Percentiles rank a stretch among this genome's conserved stretches.
Evolutionary conservation across 1,284 basidiomycete species (phyloP).

Genomic region (Amylostereum chailletii): DNA sequence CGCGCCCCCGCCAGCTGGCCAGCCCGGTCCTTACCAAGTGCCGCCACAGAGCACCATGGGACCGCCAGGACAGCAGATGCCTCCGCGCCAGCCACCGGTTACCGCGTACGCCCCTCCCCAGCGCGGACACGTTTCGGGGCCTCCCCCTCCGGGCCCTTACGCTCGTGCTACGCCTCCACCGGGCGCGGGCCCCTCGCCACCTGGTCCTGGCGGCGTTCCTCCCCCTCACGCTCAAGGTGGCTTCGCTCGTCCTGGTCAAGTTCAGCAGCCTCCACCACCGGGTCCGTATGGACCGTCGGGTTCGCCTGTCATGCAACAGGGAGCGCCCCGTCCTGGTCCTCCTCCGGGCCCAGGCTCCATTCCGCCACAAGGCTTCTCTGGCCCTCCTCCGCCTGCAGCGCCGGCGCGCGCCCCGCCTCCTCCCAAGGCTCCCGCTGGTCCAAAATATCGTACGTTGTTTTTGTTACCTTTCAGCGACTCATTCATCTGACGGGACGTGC

Average conservation of each 20-base stretch:
- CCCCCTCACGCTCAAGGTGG: conserved; percentile 13
- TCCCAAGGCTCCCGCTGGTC: conserved; percentile 38
- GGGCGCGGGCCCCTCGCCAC: conserved; percentile 21
- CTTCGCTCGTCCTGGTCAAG: conserved; percentile 14
- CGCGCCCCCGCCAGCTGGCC: conserved; percentile 17
- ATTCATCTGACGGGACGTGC: conserved; percentile 10
- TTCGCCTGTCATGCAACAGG: conserved; percentile 26
- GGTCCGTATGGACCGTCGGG: conserved; percentile 32
- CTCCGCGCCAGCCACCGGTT: conserved; percentile 22
- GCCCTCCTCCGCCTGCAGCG: conserved; percentile 23
- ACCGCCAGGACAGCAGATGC: conserved; percentile 19
- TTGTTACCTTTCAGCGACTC: not conserved
- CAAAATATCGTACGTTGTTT: conserved; percentile 76
- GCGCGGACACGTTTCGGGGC: conserved; percentile 15
- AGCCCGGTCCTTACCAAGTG: conserved; percentile 25
- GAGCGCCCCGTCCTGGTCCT: conserved; percentile 15
- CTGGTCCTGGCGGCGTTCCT: conserved; percentile 18
- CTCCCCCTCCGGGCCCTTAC: conserved; percentile 23
- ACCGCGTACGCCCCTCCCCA: conserved; percentile 26
- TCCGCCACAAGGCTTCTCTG: conserved; percentile 30
- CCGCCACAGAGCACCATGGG: conserved; percentile 14
- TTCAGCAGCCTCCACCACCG: conserved; percentile 18
- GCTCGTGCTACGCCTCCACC: conserved; percentile 32
- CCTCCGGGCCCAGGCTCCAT: conserved; percentile 20
- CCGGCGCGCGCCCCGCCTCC: conserved; percentile 21